Evolutionary conservation across 495 filamentous ascomycete species (phyloP).

Genomic region (Bacidia rubella): DNA sequence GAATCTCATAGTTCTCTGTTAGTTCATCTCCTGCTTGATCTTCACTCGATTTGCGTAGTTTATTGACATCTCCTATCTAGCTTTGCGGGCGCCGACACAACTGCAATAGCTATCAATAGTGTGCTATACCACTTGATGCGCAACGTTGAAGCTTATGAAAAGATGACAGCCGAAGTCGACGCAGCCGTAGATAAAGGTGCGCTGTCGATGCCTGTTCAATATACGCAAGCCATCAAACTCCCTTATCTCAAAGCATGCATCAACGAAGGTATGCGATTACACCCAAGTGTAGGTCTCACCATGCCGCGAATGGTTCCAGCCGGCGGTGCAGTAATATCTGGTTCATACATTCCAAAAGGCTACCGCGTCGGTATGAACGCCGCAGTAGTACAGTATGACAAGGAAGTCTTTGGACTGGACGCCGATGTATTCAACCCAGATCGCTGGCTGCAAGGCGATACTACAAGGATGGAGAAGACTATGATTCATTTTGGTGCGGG

Average conservation of each 20-base stretch:
- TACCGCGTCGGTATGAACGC: slow-evolving; percentile 17
- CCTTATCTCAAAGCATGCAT: slow-evolving; percentile 30
- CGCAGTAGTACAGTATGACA: slow-evolving; percentile 39
- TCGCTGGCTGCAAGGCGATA: slow-evolving; percentile 38
- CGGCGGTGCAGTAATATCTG: slow-evolving; percentile 5
- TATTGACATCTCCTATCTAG: slow-evolving; percentile 9
- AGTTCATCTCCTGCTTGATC: neutral
- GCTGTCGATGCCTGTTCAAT: slow-evolving; percentile 13
- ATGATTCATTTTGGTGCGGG: slow-evolving; percentile 50
- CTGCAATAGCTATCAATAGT: slow-evolving; percentile 32
- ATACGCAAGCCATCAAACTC: slow-evolving; percentile 25
- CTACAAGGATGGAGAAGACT: slow-evolving; percentile 20
- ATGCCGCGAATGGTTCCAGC: slow-evolving; percentile 33
- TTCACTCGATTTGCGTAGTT: neutral
- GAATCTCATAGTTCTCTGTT: slow-evolving; percentile 11
- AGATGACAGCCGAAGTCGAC: slow-evolving; percentile 40
- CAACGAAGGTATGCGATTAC: slow-evolving; percentile 30
- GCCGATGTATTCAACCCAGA: slow-evolving; percentile 40
- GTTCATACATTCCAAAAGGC: slow-evolving; percentile 3
- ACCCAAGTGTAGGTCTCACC: slow-evolving; percentile 49
- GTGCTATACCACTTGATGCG: slow-evolving; percentile 39
- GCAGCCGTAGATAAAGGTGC: slow-evolving; percentile 12
- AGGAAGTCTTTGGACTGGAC: slow-evolving; percentile 40
- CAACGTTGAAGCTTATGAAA: slow-evolving; percentile 29
- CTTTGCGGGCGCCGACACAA: slow-evolving; percentile 37